Evolutionary conservation across 2,329 filamentous ascomycete genomes (phyloP), one percentile per base, ranked within the genome.

Genomic region (Pseudocercospora fuligena): DNA sequence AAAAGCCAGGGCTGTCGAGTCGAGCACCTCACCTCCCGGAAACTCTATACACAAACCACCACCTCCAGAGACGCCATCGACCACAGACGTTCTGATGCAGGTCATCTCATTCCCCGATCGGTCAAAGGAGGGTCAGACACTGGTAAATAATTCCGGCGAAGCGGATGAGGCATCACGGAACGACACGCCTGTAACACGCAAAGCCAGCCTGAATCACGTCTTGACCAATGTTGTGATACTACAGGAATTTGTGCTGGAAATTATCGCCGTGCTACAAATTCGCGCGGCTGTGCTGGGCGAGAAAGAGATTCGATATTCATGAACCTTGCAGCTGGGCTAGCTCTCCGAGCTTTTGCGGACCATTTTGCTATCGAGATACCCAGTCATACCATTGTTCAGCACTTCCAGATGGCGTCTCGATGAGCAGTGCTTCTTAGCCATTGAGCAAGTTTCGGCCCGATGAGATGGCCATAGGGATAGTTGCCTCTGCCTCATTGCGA

Each of bases 141-240:
- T 25, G n/a, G 56, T 65, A 5, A 56, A 49, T 4, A 40, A 62
- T 3, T 25, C 19, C 21, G 47, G 21, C 16, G 60, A 70, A 27
- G 62, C 43, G 6, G 31, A 54, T n/a, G 58, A 58, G 9, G 75
- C 77, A 11, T 49, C 56, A 8, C 31, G 59, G 12, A 75, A 78
- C 9, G 73, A 58, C 2, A 54, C 31, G 6, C 16, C 25, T n/a
- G 9, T 76, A 60, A 69, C 74, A 63, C 78, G 81, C 61, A 67
- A 64, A 0, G 82, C 81, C 14, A 83, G 80, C 68, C 70, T 85
- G 31, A 75, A 83, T 63, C 83, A 85, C 70, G 79, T 85, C 31
- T 75, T 84, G 36, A 85, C 83, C 9, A 85, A 85, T 66, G 79
- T 83, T 47, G 81, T 84, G 5, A 77, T 85, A 9, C 66, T 85